A percentile compares a stretch with the other conserved stretches of the same genome.
These are phyloP conservation scores for Pyrenophora seminiperda DNA, from an alignment of 2,329 filamentous ascomycete species.

Conservation along the genomic window DNA sequence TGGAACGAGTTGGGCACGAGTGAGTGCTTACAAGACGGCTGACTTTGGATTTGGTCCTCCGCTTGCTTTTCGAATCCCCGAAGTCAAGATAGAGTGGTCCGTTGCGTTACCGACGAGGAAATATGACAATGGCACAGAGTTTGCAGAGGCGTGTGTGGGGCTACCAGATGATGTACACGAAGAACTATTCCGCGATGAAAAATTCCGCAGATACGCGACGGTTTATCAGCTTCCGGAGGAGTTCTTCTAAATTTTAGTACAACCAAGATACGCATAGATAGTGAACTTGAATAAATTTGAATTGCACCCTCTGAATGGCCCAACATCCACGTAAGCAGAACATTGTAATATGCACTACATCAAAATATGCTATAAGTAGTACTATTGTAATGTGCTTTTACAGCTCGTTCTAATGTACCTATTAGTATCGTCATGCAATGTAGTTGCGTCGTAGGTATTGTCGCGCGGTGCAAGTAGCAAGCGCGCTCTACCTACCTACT, in stretches of 20 bases:
- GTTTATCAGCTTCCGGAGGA: slow-evolving; percentile 2
- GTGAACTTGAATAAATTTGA: too few species aligned
- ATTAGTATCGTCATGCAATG: too few species aligned
- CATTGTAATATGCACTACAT: too few species aligned
- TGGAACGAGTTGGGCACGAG: slow-evolving; percentile 5
- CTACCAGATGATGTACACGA: slow-evolving; percentile 5
- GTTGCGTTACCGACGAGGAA: slow-evolving; percentile 3
- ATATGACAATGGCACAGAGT: slow-evolving; percentile 3
- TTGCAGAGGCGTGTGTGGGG: slow-evolving; percentile 2
- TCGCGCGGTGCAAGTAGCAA: too few species aligned
- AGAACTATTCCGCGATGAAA: slow-evolving; percentile 3
- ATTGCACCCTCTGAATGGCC: too few species aligned
- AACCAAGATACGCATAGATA: not conserved
- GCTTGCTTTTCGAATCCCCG: slow-evolving; percentile 2
- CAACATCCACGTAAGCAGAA: too few species aligned
- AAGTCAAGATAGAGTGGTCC: slow-evolving; percentile 3
- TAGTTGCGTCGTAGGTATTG: too few species aligned
- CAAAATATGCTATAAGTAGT: too few species aligned
- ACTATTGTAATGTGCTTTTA: too few species aligned
- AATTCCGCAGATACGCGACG: not conserved
- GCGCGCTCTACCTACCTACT: too few species aligned
- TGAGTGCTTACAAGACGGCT: slow-evolving; percentile 3
- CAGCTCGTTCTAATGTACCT: too few species aligned
- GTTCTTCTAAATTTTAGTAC: not conserved
- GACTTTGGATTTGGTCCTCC: slow-evolving; percentile 5